Evolutionary conservation across 805 yeast species (phyloP).

Genomic region (Metschnikowia corniflorae): DNA sequence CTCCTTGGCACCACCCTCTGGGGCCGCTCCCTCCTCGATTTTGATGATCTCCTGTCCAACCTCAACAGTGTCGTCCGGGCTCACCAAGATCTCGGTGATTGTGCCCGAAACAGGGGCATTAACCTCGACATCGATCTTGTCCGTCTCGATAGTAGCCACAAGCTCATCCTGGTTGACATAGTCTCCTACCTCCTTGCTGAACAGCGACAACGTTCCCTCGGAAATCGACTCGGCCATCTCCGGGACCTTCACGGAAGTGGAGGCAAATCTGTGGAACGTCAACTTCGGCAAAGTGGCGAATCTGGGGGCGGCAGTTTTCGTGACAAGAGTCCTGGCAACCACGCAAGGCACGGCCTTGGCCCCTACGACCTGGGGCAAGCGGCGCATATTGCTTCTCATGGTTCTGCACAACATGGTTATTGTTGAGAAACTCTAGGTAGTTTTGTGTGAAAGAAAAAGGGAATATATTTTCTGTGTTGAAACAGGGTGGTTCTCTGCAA

Average conservation of each 20-base stretch:
- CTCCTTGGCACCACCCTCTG: conserved; percentile 27
- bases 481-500: conserved; percentile 1
- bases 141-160: conserved; percentile 96
- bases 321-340: conserved; percentile 20
- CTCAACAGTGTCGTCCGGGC: conserved; percentile 87
- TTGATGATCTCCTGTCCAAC: conserved; percentile 91
- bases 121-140: conserved; percentile 95
- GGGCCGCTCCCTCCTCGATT: conserved; percentile 62
- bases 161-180: conserved; percentile 82
- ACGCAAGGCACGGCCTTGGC: conserved; percentile 13
- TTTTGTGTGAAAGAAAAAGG: too few species aligned
- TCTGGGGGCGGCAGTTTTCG: conserved; percentile 6
- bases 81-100: conserved; percentile 74
- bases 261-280: conserved; percentile 36
- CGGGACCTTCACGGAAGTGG: conserved; percentile 77
- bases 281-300: conserved; percentile 16
- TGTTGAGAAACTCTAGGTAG: too few species aligned
- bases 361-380: conserved; percentile 20
- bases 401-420: conserved; percentile 33
- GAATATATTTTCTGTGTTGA: conserved; percentile 3
- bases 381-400: conserved; percentile 27
- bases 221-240: conserved; percentile 98
- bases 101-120: conserved; percentile 93
- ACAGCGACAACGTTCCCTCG: conserved; percentile 83
- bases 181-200: conserved; percentile 77